These are phyloP conservation scores for Leccinum boreale DNA, from an alignment of 768 basidiomycete species.

Conservation along the genomic window DNA sequence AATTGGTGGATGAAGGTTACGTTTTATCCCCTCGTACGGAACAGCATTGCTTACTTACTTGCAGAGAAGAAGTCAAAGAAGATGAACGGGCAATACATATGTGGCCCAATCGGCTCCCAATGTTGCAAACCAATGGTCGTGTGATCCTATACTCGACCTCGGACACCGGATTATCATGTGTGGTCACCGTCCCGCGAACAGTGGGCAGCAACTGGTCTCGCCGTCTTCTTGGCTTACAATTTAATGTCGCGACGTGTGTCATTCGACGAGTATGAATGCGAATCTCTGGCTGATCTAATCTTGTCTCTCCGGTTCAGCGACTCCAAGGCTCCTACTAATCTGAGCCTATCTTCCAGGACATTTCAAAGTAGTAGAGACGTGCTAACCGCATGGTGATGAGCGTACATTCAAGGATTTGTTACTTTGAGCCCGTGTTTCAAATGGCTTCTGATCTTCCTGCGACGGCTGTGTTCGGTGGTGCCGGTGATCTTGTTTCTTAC, in stretches of 20 bases:
- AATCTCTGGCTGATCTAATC: no score
- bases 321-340: neutral
- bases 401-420: neutral
- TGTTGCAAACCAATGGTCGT: no score
- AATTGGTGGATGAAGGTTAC: neutral
- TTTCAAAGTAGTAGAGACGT: neutral
- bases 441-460: neutral
- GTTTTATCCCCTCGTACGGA: neutral
- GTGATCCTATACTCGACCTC: neutral
- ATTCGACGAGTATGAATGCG: no score
- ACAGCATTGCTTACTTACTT: neutral
- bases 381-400: neutral
- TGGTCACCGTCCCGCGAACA: neutral
- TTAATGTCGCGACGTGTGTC: neutral
- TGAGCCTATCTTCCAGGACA: neutral
- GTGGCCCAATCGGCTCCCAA: no score
- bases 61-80: neutral
- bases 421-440: neutral
- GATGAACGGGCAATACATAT: neutral
- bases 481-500: slow-evolving; percentile 12
- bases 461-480: neutral
- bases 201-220: no score
- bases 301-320: neutral
- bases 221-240: no score
- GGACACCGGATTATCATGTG: neutral